Conservation (phyloP, 2,329 filamentous ascomycete species). For the Phyllosticta citrichinensis region DNA sequence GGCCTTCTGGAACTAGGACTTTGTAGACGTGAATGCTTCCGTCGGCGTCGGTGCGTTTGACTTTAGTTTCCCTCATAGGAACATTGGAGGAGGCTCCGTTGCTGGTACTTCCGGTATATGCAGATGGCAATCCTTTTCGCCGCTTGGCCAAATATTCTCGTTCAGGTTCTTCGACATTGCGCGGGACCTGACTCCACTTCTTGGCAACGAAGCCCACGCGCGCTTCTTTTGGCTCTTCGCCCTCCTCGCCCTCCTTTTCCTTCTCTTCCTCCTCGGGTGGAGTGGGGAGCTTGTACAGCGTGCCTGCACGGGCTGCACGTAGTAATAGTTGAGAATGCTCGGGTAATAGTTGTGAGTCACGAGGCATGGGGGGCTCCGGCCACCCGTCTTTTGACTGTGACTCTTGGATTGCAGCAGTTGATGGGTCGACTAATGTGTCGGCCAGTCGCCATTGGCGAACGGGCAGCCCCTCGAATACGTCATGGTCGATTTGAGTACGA, state of each 20-base stretch:
- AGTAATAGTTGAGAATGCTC: slow-evolving; percentile 75
- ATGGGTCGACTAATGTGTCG: slow-evolving; percentile 54
- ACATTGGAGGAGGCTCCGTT: slow-evolving; percentile 5
- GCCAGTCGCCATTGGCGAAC: slow-evolving; percentile 83
- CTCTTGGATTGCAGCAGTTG: slow-evolving; percentile 45
- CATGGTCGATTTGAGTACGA: slow-evolving; percentile 51
- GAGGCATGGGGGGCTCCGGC: slow-evolving; percentile 80
- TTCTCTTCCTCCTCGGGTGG: slow-evolving; percentile 54
- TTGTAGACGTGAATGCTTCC: slow-evolving; percentile 81
- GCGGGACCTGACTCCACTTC: slow-evolving; percentile 49
- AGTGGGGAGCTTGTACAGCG: slow-evolving; percentile 61
- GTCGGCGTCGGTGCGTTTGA: slow-evolving; percentile 62
- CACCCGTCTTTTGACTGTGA: slow-evolving; percentile 43
- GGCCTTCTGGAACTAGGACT: slow-evolving; percentile 69
- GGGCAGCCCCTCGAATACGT: slow-evolving; percentile 65
- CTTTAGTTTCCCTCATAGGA: slow-evolving; percentile 64
- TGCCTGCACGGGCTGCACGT: slow-evolving; percentile 67
- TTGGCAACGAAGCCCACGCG: slow-evolving; percentile 45
- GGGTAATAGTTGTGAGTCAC: slow-evolving; percentile 68
- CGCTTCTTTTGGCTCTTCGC: slow-evolving; percentile 31
- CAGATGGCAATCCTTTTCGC: slow-evolving; percentile 47
- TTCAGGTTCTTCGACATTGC: slow-evolving; percentile 48
- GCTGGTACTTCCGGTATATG: slow-evolving; percentile 14
- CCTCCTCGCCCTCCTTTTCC: slow-evolving; percentile 32
- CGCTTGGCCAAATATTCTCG: slow-evolving; percentile 54